Percentiles rank a stretch among this genome's conserved stretches.
Conservation (phyloP, 805 yeast species). For the Ogataea henricii region DNA sequence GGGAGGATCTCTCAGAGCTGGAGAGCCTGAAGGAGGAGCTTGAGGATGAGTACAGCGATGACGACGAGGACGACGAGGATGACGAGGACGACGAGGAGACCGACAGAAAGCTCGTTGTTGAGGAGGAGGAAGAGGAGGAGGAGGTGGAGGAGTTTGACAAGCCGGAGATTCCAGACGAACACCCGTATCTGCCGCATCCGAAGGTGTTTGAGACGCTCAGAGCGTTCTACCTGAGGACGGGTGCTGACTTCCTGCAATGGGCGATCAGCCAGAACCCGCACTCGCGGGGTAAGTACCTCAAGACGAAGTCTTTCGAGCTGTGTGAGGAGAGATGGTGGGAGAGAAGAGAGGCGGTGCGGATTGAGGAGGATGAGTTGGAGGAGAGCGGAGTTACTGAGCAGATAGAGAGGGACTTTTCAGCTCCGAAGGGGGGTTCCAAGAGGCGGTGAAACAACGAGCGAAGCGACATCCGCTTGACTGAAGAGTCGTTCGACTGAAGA, state of each 20-base stretch:
- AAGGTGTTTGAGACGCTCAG: constrained; percentile 86
- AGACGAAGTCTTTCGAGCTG: constrained; percentile 84
- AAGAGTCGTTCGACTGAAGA: too few relatives aligned
- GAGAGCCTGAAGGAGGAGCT: constrained; percentile 56
- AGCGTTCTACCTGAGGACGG: constrained; percentile 82
- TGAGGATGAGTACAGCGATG: constrained; percentile 68
- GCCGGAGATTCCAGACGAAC: constrained; percentile 79
- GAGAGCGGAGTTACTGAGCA: constrained; percentile 93
- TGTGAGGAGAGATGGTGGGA: constrained; percentile 99
- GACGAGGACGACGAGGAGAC: constrained; percentile 51
- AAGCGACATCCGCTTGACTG: too few relatives aligned
- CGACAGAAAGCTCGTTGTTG: constrained; percentile 41
- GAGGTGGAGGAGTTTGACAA: constrained; percentile 64
- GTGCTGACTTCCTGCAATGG: constrained; percentile 89
- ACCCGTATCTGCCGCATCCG: constrained; percentile 98
- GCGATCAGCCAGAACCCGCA: constrained; percentile 83
- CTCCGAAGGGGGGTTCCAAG: constrained; percentile 39
- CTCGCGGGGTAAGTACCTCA: constrained; percentile 86
- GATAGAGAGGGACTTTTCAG: constrained; percentile 66
- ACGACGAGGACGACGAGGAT: constrained; percentile 69
- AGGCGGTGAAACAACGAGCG: constrained; percentile 47
- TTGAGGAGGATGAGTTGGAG: constrained; percentile 85
- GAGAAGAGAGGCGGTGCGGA: constrained; percentile 88
- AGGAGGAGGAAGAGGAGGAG: constrained; percentile 69
- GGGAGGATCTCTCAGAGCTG: constrained; percentile 80